Base-by-base conservation (phyloP, 768 basidiomycete genomes). In the Sarcodon aspratus region DNA sequence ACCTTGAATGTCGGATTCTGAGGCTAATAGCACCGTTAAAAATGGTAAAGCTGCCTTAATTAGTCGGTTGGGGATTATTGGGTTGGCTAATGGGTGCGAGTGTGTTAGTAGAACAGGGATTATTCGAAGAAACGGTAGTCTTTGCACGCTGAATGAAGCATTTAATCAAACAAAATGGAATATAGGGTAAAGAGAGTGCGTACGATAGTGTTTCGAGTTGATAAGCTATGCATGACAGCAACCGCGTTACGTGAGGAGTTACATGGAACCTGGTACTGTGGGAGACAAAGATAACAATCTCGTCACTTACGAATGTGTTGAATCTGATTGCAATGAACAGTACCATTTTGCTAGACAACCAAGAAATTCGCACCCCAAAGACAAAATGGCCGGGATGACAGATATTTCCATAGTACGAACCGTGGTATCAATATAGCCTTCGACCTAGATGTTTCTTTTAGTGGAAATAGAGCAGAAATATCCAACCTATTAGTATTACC, bases 381-480 rank as follows among this genome's bases (percentile, higher is more conserved):
- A 27, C 21, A 27, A 78, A 31, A 87, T 59, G 13, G 65, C 60
- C 13, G 80, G 74, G 6, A 76, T 61, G 6, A 70, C 60, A 6
- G 75, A 61, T 6, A 70, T 58, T 64, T 90, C 85, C 65, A 84
- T 69, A 3, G 67, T 61, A 9, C 77, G 73, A 1, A 71, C 61
- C 9, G 67, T 62, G 13, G 72, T 63, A 51, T 90, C 84, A 5
- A 71, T 46, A 53, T 73, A 68, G 7, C 65, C 68, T 47, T 74
- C 70, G 4, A 59, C 60, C 82, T 85, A 51, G 45, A 44, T 35
- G 9, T 33, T 13, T 9, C 52, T 36, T 52, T 54, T n/a, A n/a
- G 27, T 37, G 47, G 49, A 51, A 46, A 52, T 44, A 35, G 32
- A 33, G 34, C 37, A 17, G 50, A 36, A n/a, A n/a, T n/a, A n/a